Base-by-base conservation (phyloP, 1,284 basidiomycete genomes). In the Wolfiporia cocos region DNA sequence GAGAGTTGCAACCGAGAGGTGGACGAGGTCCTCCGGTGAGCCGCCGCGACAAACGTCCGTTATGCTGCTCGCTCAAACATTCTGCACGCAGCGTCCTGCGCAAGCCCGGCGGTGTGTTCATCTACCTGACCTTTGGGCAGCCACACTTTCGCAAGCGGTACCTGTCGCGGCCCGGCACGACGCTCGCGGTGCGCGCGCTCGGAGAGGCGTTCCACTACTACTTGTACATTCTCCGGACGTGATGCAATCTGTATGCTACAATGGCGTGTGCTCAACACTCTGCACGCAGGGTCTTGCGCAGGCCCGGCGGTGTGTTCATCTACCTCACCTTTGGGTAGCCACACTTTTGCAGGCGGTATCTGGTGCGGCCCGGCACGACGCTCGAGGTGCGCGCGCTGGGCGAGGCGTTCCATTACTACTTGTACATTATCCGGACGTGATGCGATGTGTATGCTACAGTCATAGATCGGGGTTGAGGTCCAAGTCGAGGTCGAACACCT, bases 261-360 rank as follows among this genome's bases (percentile, higher is more conserved):
- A n/a, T n/a, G n/a, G n/a, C n/a, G n/a, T n/a, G n/a, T n/a, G n/a
- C n/a, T n/a, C n/a, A 7, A 21, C 15, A 20, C 19, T 14, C 10
- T 19, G 15, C 2, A 18, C 40, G 2, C 53, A 90, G 86, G 42
- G 78, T 90, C 4, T 70, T 92, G 15, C 71, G 73, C 33, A 69
- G 69, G 44, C 60, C 62, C 11, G 69, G 59, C 1, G 86, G 89
- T 0, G 61, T 71, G 22, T 91, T 93, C 63, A 65, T 92, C 42
- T 93, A 93, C 64, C 69, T 92, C 44, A 93, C 92, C 2, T 92
- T 93, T 52, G 92, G 90, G 4, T 92, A 94, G 58, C 92, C 92
- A 1, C 92, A 95, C 60, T 94, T 94, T 62, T 80, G 91, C 26
- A 76, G 76, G 54, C 75, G 78, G 34, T 92, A 77, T 61, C 62